phyloP scores from a whole-genome alignment of 2,329 filamentous ascomycete genomes.

The Gremmenia infestans region DNA sequence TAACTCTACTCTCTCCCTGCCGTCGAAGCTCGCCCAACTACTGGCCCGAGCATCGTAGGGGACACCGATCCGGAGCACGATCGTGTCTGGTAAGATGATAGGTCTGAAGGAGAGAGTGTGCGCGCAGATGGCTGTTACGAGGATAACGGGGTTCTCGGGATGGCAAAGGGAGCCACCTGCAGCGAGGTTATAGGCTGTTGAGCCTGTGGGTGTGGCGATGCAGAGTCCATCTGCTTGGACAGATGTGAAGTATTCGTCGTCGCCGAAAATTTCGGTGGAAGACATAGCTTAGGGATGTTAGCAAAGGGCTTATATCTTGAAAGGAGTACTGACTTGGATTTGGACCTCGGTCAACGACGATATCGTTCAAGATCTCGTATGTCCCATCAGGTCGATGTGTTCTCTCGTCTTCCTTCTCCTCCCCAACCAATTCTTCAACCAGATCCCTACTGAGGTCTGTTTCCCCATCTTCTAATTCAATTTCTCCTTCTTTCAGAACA shows the following conservation, averaged over 20 bases:
- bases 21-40: slow-evolving; percentile 98
- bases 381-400: slow-evolving; percentile 83
- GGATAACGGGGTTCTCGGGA: slow-evolving; percentile 92
- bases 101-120: slow-evolving; percentile 93
- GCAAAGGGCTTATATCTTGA: not conserved
- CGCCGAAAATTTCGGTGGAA: slow-evolving; percentile 84
- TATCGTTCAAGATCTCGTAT: slow-evolving; percentile 89
- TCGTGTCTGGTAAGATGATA: slow-evolving; percentile 95
- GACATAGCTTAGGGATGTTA: slow-evolving; percentile 65
- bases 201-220: slow-evolving; percentile 89
- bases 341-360: slow-evolving; percentile 92
- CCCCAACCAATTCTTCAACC: slow-evolving; percentile 84
- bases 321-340: slow-evolving; percentile 70
- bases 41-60: slow-evolving; percentile 85
- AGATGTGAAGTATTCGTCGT: slow-evolving; percentile 88
- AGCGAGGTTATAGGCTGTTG: slow-evolving; percentile 91
- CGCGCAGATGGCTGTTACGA: slow-evolving; percentile 89
- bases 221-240: slow-evolving; percentile 90
- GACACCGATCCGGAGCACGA: slow-evolving; percentile 88
- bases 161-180: slow-evolving; percentile 94
- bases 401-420: slow-evolving; percentile 75
- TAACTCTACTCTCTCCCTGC: slow-evolving; percentile 79
- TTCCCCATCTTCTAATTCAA: slow-evolving; percentile 38
- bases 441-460: slow-evolving; percentile 54
- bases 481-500: slow-evolving; percentile 21